Percentiles rank a stretch among this genome's conserved stretches.
These are phyloP conservation scores for Colletotrichum phormii DNA, from an alignment of 2,329 filamentous ascomycete species.

Conservation along the genomic window DNA sequence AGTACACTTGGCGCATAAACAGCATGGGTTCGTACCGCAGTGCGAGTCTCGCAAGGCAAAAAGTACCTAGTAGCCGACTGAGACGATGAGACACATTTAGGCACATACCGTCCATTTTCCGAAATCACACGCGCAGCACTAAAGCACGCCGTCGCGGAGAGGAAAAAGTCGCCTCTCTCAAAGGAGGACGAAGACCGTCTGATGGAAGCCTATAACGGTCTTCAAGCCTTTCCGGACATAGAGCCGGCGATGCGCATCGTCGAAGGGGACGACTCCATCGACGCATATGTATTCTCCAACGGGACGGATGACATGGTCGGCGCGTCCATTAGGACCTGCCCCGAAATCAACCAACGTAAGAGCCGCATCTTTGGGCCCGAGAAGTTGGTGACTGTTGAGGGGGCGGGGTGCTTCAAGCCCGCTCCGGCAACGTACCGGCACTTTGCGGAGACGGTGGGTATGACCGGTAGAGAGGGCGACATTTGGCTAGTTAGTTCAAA, in stretches of 20 bases:
- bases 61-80: background rate
- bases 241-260: slow-evolving; percentile 62
- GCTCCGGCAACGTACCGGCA: slow-evolving; percentile 70
- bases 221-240: slow-evolving; percentile 75
- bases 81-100: slow-evolving; percentile 50
- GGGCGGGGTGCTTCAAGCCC: slow-evolving; percentile 73
- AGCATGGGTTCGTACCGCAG: slow-evolving; percentile 72
- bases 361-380: slow-evolving; percentile 52
- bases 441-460: slow-evolving; percentile 63
- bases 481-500: slow-evolving; percentile 80
- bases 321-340: slow-evolving; percentile 68
- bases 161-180: slow-evolving; percentile 60
- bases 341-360: slow-evolving; percentile 61
- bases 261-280: slow-evolving; percentile 51
- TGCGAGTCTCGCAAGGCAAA: background rate
- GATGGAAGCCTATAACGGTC: slow-evolving; percentile 73
- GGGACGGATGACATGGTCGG: slow-evolving; percentile 73
- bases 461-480: slow-evolving; percentile 54
- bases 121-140: slow-evolving; percentile 73
- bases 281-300: slow-evolving; percentile 77
- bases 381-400: slow-evolving; percentile 71
- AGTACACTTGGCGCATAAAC: slow-evolving; percentile 82
- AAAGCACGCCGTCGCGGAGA: slow-evolving; percentile 72
- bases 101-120: slow-evolving; percentile 70
- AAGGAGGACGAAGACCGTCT: slow-evolving; percentile 58